phyloP scores from a whole-genome alignment of 345 rosid species.

The Hevea brasiliensis region DNA sequence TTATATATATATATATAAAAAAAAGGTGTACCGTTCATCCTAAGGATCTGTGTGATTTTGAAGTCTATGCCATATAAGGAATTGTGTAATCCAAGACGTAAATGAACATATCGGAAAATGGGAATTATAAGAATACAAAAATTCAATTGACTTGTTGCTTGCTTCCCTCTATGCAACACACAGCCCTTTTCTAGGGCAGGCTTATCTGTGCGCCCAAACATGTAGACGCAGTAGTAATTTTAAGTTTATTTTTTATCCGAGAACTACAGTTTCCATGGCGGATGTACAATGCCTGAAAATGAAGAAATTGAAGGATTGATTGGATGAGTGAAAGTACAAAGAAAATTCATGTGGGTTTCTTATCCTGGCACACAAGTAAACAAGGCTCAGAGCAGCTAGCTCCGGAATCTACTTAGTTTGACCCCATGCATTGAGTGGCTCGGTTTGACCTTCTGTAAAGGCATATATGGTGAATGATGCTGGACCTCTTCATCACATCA shows the following conservation, averaged over 20 bases:
- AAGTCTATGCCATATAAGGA: not conserved
- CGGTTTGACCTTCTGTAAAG: not conserved
- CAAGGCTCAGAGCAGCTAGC: not conserved
- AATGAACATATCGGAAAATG: too few species aligned
- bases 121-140: not conserved
- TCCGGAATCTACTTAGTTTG: too few species aligned
- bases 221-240: too few species aligned
- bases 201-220: not conserved
- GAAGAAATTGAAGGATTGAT: not conserved
- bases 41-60: not conserved
- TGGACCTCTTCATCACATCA: not conserved
- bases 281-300: not conserved
- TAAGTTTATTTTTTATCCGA: too few species aligned
- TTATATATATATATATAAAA: too few species aligned
- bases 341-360: too few species aligned
- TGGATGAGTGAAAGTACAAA: too few species aligned
- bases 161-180: constrained; percentile 4
- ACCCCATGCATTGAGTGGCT: not conserved
- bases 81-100: not conserved
- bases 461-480: not conserved
- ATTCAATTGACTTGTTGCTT: not conserved
- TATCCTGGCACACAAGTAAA: not conserved
- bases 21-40: not conserved
- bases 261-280: not conserved
- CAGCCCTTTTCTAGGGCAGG: not conserved